These are phyloP conservation scores for Solanum hybrid DNA, from an alignment of 305 asterid genomes.

Conservation along the genomic window DNA sequence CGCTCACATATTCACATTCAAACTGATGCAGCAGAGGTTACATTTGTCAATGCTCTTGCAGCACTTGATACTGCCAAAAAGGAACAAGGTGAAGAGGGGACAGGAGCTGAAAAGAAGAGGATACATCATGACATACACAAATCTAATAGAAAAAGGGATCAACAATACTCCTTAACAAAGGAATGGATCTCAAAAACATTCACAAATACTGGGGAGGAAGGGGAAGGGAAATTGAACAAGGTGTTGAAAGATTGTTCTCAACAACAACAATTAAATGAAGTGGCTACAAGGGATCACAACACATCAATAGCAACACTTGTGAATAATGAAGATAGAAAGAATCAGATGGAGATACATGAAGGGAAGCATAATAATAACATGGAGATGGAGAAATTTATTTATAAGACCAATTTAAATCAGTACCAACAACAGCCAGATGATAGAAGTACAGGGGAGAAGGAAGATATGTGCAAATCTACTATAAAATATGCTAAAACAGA, in stretches of 20 bases:
- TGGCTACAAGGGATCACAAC: neutral
- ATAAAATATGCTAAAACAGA: no score
- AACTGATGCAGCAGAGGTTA: no score
- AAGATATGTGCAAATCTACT: no score
- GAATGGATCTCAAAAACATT: neutral
- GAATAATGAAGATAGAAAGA: neutral
- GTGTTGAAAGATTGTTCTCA: neutral
- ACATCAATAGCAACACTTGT: neutral
- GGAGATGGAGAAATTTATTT: neutral
- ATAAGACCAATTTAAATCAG: neutral
- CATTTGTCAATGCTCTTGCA: no score
- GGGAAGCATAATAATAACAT: neutral
- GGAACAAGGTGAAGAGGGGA: no score
- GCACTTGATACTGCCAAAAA: no score
- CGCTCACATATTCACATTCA: no score
- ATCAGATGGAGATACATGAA: neutral
- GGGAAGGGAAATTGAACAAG: neutral
- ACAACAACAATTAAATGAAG: neutral
- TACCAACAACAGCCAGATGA: neutral
- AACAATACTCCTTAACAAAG: neutral
- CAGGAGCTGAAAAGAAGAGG: no score
- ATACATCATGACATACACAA: no score
- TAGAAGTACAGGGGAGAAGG: no score
- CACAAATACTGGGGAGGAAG: neutral
- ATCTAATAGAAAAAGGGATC: neutral